phyloP scores from a whole-genome alignment of 768 basidiomycete species.

The Russula griseocarnosa region DNA sequence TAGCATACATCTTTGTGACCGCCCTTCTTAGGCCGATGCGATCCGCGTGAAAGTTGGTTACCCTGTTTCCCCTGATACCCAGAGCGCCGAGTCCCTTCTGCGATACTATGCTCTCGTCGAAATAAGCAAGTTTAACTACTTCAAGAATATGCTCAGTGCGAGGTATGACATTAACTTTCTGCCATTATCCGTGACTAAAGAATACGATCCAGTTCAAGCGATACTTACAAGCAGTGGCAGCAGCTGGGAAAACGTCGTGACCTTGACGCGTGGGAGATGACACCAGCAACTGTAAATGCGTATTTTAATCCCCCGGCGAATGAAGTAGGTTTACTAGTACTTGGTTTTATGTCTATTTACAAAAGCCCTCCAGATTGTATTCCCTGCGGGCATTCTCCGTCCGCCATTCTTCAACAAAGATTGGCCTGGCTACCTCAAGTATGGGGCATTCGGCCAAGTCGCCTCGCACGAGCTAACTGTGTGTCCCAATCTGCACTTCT shows the following conservation, averaged over 20 bases:
- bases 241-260: conserved; percentile 70
- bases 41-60: conserved; percentile 92
- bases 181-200: not conserved
- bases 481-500: conserved; percentile 28
- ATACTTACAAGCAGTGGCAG: conserved; percentile 67
- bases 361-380: conserved; percentile 65
- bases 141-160: conserved; percentile 75
- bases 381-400: conserved; percentile 95
- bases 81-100: conserved; percentile 60
- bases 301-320: conserved; percentile 86
- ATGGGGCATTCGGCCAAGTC: conserved; percentile 89
- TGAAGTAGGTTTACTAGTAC: conserved; percentile 49
- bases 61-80: conserved; percentile 82
- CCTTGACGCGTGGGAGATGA: conserved; percentile 80
- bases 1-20: conserved; percentile 18
- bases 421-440: conserved; percentile 88
- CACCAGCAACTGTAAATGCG: conserved; percentile 80
- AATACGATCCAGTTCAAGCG: conserved; percentile 45
- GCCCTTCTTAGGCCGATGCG: conserved; percentile 55
- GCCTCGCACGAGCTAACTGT: conserved; percentile 92
- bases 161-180: conserved; percentile 39
- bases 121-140: conserved; percentile 67
- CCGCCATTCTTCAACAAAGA: conserved; percentile 84
- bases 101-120: conserved; percentile 71
- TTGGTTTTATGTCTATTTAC: not conserved